Base-by-base conservation (phyloP, 2,329 filamentous ascomycete species). In the Diaporthe citriasiana region DNA sequence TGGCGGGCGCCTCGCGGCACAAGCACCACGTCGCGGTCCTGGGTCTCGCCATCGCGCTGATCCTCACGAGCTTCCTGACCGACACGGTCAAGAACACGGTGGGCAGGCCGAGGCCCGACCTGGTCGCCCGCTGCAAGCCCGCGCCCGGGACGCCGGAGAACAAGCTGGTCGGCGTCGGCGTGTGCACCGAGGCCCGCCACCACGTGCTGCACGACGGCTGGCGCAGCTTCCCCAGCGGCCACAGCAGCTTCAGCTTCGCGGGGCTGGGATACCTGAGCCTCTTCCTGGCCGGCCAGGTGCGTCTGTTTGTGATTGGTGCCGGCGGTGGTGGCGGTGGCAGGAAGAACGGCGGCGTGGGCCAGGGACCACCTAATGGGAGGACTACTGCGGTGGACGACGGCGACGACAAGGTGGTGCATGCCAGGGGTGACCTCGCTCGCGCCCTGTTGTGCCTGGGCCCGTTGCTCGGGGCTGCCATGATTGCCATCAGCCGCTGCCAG, bases 31-130 rank as follows among this genome's bases (percentile, higher is more conserved):
- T 95, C 76, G 93, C 95, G 0, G 85, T 97, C 70, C 90, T 99
- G 0, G 94, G 95, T 30, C 91, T 98, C 75, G 85, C 92, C 68
- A 94, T 96, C 79, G 90, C 92, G 76, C 83, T 98, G 35, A 87
- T 95, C 78, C 87, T 98, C 66, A 93, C 94, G 0, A 89, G 91
- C 8, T 93, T 98, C 82, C 86, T 98, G 56, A 98, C 97, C 57
- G 95, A 98, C 81, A 85, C 96, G 38, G 88, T 98, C 80, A 99
- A 99, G 84, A 98, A 97, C 81, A 89, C 93, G 13, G 93, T 96
- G 35, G 94, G 94, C 12, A 86, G 94, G 15, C 94, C 95, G 22
- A 85, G 89, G 8, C 89, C 89, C 0, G 89, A 91, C 77, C 81
- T 91, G 5, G 80, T 91, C 35, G 91, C 93, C n/a, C 92, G 97